Evolutionary conservation across 2,329 filamentous ascomycete genomes (phyloP).

Genomic region (Pestalotiopsis sp.): DNA sequence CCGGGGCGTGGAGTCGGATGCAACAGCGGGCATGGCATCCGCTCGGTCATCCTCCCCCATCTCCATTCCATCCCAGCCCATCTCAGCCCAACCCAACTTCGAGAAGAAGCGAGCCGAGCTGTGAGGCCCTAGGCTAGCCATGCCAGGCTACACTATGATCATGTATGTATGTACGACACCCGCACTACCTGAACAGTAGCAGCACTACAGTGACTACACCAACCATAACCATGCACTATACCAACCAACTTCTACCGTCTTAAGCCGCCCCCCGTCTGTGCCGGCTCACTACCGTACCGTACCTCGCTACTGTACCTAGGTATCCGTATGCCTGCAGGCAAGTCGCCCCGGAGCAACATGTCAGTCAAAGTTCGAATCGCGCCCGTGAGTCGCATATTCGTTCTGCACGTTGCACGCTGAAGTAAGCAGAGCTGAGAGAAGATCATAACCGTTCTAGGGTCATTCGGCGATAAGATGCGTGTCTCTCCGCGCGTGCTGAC

Average conservation of each 20-base stretch:
- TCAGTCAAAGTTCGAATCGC: background rate
- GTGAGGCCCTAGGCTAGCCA: background rate
- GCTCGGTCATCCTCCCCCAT: background rate
- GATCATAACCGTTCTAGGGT: background rate
- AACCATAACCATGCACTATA: no score
- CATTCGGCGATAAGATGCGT: background rate
- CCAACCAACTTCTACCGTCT: no score
- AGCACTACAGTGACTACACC: no score
- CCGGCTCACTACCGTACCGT: background rate
- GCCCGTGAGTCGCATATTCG: background rate
- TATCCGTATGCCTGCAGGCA: background rate
- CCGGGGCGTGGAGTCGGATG: slow-evolving; percentile 6
- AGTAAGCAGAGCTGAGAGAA: background rate
- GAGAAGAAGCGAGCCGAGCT: background rate
- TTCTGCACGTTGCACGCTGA: background rate
- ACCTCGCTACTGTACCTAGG: background rate
- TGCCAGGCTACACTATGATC: background rate
- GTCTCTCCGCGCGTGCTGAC: background rate
- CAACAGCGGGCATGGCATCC: background rate
- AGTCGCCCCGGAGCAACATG: background rate
- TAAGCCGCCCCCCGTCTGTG: background rate
- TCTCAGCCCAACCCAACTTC: background rate
- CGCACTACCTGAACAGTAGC: no score
- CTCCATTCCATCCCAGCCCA: background rate
- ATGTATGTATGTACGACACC: no score